phyloP scores from a whole-genome alignment of 768 basidiomycete genomes.

The Galerina sulciceps region DNA sequence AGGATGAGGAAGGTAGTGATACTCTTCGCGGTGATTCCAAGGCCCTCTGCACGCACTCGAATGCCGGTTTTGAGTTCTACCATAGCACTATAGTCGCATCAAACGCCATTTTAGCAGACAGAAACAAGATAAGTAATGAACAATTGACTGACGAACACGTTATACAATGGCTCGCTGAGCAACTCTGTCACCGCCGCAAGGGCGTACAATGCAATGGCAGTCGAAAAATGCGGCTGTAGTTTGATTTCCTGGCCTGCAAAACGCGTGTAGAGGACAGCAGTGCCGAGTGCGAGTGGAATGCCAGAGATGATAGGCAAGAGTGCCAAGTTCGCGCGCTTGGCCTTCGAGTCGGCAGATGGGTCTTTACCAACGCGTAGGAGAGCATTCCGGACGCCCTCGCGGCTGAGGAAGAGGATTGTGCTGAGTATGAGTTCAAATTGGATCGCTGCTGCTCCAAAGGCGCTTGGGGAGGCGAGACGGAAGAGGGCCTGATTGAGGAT shows the following conservation, averaged over 20 bases:
- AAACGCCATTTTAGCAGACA: neutral
- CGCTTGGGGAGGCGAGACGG: conserved; percentile 80
- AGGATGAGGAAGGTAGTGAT: conserved; percentile 72
- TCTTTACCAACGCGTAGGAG: conserved; percentile 61
- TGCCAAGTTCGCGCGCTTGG: conserved; percentile 45
- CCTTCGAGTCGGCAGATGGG: neutral
- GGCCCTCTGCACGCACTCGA: conserved; percentile 86
- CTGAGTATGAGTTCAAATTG: conserved; percentile 92
- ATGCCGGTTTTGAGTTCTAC: conserved; percentile 66
- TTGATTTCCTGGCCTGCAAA: conserved; percentile 57
- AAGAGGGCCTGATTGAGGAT: conserved; percentile 86
- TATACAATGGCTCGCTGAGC: conserved; percentile 82
- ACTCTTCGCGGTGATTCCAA: conserved; percentile 77
- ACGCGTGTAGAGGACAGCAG: conserved; percentile 56
- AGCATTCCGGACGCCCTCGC: conserved; percentile 92
- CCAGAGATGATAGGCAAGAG: conserved; percentile 74
- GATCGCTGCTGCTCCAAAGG: conserved; percentile 89
- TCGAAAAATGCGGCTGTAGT: conserved; percentile 65
- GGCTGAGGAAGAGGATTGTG: conserved; percentile 87
- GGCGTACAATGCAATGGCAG: conserved; percentile 72
- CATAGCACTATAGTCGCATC: conserved; percentile 54
- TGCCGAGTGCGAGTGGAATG: conserved; percentile 60
- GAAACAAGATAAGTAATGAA: neutral
- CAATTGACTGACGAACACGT: conserved; percentile 48
- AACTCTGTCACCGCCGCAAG: conserved; percentile 79